phyloP scores from a whole-genome alignment of 306 rosid species.

The Corylus americana region DNA sequence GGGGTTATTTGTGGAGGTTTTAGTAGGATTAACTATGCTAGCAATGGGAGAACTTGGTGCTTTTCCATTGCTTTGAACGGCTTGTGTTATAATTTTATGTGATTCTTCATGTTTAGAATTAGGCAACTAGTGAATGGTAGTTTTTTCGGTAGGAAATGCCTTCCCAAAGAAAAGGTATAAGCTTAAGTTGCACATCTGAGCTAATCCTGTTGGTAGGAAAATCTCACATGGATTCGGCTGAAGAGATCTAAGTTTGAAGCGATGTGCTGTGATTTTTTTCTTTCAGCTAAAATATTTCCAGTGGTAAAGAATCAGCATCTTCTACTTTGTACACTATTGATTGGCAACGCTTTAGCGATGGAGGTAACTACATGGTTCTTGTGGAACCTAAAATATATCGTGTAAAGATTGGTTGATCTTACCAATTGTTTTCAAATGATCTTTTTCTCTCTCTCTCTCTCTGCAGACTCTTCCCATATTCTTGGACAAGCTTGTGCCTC shows the following conservation, averaged over 20 bases:
- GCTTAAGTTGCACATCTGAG: not conserved
- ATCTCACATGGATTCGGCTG: not conserved
- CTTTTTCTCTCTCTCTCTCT: not conserved
- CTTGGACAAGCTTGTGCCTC: conserved; percentile 81
- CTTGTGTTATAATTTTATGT: not conserved
- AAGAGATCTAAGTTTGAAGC: not conserved
- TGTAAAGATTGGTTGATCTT: not conserved
- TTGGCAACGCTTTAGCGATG: conserved; percentile 93
- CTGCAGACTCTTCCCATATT: conserved; percentile 86
- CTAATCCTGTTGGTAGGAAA: not conserved
- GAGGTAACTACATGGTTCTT: conserved; percentile 56
- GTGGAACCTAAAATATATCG: not conserved
- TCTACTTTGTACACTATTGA: conserved; percentile 88
- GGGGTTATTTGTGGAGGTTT: not conserved
- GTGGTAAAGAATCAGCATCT: conserved; percentile 99
- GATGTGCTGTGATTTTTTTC: conserved; percentile 9
- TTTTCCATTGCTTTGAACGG: conserved; percentile 11
- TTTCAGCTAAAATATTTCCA: conserved; percentile 88
- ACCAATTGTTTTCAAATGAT: not conserved
- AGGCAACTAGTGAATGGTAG: not conserved
- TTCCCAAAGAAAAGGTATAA: not conserved
- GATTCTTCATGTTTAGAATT: not conserved
- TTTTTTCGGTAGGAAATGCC: not conserved
- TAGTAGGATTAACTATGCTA: not conserved
- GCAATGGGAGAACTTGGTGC: not conserved